Evolutionary conservation across 495 filamentous ascomycete species (phyloP).

Genomic region (Aspergillus bertholletiae): DNA sequence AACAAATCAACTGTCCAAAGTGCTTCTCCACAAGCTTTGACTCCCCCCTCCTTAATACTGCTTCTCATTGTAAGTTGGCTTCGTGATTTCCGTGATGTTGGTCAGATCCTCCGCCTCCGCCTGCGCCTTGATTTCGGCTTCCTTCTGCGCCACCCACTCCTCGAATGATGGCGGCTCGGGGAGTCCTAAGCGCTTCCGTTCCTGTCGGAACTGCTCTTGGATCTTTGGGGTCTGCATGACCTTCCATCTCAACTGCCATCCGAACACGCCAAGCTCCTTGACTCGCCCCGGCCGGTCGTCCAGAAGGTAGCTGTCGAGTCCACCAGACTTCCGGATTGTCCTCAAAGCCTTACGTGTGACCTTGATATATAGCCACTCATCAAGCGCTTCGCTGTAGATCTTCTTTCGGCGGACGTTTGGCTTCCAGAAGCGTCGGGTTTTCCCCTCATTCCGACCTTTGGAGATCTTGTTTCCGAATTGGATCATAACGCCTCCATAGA

Average conservation of each 20-base stretch:
- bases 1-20: constrained; percentile 4
- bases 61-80: constrained; percentile 31
- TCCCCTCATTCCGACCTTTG: constrained; percentile 64
- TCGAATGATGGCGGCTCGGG: constrained; percentile 38
- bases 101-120: constrained; percentile 32
- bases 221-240: constrained; percentile 72
- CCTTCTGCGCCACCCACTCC: constrained; percentile 38
- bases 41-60: constrained; percentile 17
- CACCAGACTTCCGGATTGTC: constrained; percentile 83
- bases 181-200: constrained; percentile 52
- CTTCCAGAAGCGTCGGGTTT: constrained; percentile 81
- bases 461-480: constrained; percentile 93
- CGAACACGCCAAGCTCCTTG: constrained; percentile 79
- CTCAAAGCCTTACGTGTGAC: constrained; percentile 74
- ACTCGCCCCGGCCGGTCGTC: constrained; percentile 68
- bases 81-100: constrained; percentile 36
- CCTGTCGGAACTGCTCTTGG: constrained; percentile 51
- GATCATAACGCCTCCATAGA: constrained; percentile 75
- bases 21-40: background rate
- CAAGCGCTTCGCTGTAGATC: constrained; percentile 66
- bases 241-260: constrained; percentile 83
- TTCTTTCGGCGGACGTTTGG: constrained; percentile 82
- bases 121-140: constrained; percentile 30
- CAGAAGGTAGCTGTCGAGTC: constrained; percentile 86
- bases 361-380: constrained; percentile 63